Evolutionary conservation across 169 alveolate genomes (phyloP), one percentile per base, ranked within the genome.

Genomic region (Blepharisma undulans): DNA sequence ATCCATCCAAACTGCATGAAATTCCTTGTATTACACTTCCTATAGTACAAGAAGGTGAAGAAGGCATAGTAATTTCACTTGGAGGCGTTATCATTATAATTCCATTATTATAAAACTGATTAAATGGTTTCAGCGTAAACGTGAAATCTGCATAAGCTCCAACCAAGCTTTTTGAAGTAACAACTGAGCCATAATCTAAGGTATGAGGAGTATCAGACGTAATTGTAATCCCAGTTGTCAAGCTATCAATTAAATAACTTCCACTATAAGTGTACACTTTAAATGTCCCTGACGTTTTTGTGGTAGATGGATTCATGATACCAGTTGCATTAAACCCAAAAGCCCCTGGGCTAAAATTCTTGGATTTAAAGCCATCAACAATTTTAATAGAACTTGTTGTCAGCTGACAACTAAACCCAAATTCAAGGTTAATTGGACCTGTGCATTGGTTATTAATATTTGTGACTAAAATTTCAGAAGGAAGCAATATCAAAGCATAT

Each of bases 381-480:
- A 74, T 74, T 29, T 22, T 25, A 74, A 33, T 79, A 2, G 87
- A 79, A 32, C 10, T 22, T 10, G 29, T 33, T 0, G 87, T 33
- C 29, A 79, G 8, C 12, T 27, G 36, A 8, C 66, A 30, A 6
- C 61, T n/a, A 29, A 22, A 25, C 7, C 21, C 10, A 32, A 14
- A 27, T n/a, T 79, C 71, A n/a, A 79, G 34, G 27, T n/a, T 33
- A 27, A 27, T 32, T n/a, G 30, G 34, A n/a, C 34, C 66, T 79
- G 61, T 32, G 16, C 72, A 30, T 27, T n/a, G 30, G 16, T 27
- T 33, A 79, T n/a, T 30, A 2, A 29, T n/a, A 3, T 22, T 27
- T n/a, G 66, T 60, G 1, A 86, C 48, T 5, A 21, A 30, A 66
- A 86, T 71, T 72, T 86, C 91, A 29, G 81, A 19, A 25, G 91